Conservation (phyloP, 164 flowering plant species). For the Saururus chinensis region DNA sequence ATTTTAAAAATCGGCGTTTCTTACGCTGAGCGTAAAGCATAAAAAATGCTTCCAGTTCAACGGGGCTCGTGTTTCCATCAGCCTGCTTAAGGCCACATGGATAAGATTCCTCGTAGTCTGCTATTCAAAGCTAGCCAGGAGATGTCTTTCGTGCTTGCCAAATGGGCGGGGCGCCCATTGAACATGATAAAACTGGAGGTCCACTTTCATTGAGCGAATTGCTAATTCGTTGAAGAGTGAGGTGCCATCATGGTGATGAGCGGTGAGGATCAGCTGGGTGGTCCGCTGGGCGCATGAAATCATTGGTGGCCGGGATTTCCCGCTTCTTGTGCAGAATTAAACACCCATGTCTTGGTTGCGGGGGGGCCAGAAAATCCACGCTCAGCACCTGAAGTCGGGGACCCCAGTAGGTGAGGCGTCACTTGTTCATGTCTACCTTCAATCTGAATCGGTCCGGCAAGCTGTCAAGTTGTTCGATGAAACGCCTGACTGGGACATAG, state of each 20-base stretch:
- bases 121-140: too few species aligned
- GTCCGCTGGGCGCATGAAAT: constrained; percentile 2
- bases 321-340: constrained; percentile 5
- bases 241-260: constrained; percentile 1
- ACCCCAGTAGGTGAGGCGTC: constrained; percentile 3
- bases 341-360: constrained; percentile 5
- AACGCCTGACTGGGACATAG: constrained; percentile 36
- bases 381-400: constrained; percentile 16
- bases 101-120: too few species aligned
- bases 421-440: constrained; percentile 8
- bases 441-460: constrained; percentile 10
- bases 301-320: constrained; percentile 1
- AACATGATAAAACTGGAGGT: too few species aligned
- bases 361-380: constrained; percentile 17
- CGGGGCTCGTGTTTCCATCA: too few species aligned
- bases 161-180: too few species aligned
- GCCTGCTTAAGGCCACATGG: too few species aligned
- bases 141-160: too few species aligned
- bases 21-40: too few species aligned
- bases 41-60: too few species aligned
- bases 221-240: background rate
- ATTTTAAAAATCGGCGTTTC: too few species aligned
- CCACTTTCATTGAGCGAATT: background rate
- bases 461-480: constrained; percentile 48
- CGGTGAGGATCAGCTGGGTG: too few species aligned